phyloP scores from a whole-genome alignment of 805 yeast species.

The Suhomyces vadensis region DNA sequence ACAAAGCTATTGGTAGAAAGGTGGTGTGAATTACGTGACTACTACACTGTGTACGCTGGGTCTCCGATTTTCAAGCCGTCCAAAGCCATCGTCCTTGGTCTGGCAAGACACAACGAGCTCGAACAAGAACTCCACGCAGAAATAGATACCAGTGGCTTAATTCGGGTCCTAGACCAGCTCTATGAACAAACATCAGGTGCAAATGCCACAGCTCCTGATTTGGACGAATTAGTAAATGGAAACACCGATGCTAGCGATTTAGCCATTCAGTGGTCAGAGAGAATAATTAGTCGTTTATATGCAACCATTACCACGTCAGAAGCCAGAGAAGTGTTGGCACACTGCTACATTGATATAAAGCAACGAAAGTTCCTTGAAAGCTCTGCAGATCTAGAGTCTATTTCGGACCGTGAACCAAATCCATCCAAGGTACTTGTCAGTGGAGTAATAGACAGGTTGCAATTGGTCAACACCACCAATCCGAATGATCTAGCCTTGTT shows the following conservation, averaged over 20 bases:
- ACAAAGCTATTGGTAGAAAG: conserved; percentile 56
- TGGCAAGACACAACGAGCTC: conserved; percentile 44
- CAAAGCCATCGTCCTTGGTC: conserved; percentile 48
- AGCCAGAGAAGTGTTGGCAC: conserved; percentile 64
- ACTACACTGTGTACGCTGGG: conserved; percentile 53
- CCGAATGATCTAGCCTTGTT: conserved; percentile 21
- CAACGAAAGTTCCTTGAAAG: conserved; percentile 15
- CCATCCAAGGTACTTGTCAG: conserved; percentile 46
- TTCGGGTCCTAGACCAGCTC: conserved; percentile 11
- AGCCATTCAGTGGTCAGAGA: conserved; percentile 42
- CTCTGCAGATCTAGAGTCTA: background rate
- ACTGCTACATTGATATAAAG: conserved; percentile 46
- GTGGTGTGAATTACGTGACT: conserved; percentile 69
- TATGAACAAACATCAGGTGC: background rate
- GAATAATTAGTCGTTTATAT: conserved; percentile 39
- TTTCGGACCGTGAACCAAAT: background rate
- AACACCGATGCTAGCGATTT: conserved; percentile 18
- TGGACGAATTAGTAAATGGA: conserved; percentile 7
- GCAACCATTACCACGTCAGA: conserved; percentile 47
- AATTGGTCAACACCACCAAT: conserved; percentile 15
- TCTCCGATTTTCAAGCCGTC: conserved; percentile 32
- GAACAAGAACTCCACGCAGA: conserved; percentile 50
- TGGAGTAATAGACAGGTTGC: conserved; percentile 62
- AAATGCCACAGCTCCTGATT: background rate
- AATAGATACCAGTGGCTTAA: conserved; percentile 17